These are phyloP conservation scores for Aspergillus vadensis DNA, from an alignment of 2,329 filamentous ascomycete species.

Conservation along the genomic window DNA sequence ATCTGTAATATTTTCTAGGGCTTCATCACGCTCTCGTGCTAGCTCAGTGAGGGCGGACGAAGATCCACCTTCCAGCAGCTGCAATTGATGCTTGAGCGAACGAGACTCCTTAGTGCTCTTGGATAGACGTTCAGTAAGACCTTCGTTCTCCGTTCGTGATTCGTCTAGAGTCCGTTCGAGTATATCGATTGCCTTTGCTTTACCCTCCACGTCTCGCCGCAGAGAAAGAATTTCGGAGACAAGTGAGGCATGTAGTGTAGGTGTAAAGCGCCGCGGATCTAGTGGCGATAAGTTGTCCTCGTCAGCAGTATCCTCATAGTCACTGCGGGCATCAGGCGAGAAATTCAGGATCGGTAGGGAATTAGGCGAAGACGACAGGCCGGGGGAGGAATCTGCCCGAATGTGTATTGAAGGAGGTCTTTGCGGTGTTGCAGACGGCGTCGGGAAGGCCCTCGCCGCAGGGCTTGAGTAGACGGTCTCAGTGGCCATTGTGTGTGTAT, in stretches of 20 bases:
- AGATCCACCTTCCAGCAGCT: constrained; percentile 83
- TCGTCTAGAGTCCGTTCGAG: constrained; percentile 75
- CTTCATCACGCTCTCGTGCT: constrained; percentile 81
- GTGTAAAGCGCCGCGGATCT: constrained; percentile 90
- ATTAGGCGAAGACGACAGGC: constrained; percentile 58
- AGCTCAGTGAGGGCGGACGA: constrained; percentile 83
- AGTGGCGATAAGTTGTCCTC: constrained; percentile 73
- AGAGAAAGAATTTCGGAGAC: constrained; percentile 91
- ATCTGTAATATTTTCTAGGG: constrained; percentile 71
- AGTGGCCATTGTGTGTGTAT: constrained; percentile 31
- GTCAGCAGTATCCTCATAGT: constrained; percentile 39
- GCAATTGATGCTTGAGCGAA: constrained; percentile 79
- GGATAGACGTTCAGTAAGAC: constrained; percentile 63
- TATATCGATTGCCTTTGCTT: constrained; percentile 80
- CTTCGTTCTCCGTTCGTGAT: constrained; percentile 72
- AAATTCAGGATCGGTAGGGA: constrained; percentile 51
- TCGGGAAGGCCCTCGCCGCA: constrained; percentile 64
- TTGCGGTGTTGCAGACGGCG: constrained; percentile 68
- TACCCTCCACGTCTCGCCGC: constrained; percentile 86
- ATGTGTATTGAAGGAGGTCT: constrained; percentile 24
- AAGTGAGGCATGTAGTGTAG: constrained; percentile 88
- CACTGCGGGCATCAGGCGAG: constrained; percentile 40
- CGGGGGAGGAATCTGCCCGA: constrained; percentile 56
- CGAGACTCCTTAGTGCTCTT: constrained; percentile 73
- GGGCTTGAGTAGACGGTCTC: constrained; percentile 55